Conservation (phyloP, 352 stramenopile species). For the Globisporangium parvum region DNA sequence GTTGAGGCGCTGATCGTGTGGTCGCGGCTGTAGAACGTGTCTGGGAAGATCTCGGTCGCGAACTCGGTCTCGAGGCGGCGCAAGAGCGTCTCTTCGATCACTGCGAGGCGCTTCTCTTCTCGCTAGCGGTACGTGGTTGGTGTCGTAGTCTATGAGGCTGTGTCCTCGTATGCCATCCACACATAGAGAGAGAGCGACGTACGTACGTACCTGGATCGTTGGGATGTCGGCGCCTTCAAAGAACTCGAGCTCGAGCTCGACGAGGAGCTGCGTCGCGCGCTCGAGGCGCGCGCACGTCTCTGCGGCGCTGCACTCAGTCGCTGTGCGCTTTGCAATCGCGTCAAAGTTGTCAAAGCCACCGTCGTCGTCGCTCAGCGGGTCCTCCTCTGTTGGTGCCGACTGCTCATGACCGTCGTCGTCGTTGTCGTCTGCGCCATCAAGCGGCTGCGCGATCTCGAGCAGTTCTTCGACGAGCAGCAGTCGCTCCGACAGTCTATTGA, state of each 20-base stretch:
- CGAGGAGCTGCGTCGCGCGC: slow-evolving; percentile 61
- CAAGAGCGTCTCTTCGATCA: slow-evolving; percentile 68
- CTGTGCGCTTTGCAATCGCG: slow-evolving; percentile 24
- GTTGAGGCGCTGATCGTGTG: slow-evolving; percentile 56
- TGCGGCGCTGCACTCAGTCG: slow-evolving; percentile 25
- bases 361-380: slow-evolving; percentile 29
- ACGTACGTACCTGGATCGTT: slow-evolving; percentile 46
- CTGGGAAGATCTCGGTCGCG: slow-evolving; percentile 78
- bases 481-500: slow-evolving; percentile 60
- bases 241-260: slow-evolving; percentile 77
- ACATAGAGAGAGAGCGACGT: neutral
- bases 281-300: slow-evolving; percentile 73
- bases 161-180: neutral
- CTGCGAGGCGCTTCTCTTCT: slow-evolving; percentile 62
- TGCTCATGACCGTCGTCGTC: neutral
- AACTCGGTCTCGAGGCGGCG: slow-evolving; percentile 80
- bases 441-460: slow-evolving; percentile 49
- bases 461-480: slow-evolving; percentile 69
- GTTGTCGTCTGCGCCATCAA: slow-evolving; percentile 22
- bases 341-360: slow-evolving; percentile 77
- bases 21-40: slow-evolving; percentile 84
- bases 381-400: slow-evolving; percentile 1
- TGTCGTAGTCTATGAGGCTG: neutral
- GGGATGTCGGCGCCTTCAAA: slow-evolving; percentile 57
- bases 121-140: slow-evolving; percentile 20